phyloP scores from a whole-genome alignment of 2,329 filamentous ascomycete species.

The Colletotrichum orbiculare region DNA sequence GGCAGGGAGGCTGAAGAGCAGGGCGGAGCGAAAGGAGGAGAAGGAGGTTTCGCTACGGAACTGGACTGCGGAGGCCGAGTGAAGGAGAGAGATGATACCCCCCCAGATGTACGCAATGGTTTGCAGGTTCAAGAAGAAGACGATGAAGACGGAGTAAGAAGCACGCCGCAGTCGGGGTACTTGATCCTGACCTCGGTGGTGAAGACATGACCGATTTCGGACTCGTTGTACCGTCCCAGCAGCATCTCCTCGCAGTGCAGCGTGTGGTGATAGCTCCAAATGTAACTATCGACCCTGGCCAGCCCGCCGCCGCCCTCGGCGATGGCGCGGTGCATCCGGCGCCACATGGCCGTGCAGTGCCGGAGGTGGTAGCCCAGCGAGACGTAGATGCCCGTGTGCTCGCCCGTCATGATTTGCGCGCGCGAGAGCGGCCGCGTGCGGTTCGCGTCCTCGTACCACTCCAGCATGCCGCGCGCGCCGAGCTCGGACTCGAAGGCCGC shows the following conservation, averaged over 20 bases:
- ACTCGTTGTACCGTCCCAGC: constrained; percentile 6
- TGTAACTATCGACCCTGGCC: constrained; percentile 25
- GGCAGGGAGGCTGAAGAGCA: constrained; percentile 25
- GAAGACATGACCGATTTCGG: background rate
- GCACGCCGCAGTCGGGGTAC: constrained; percentile 32
- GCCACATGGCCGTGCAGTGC: constrained; percentile 34
- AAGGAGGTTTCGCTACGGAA: constrained; percentile 30
- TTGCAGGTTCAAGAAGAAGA: background rate
- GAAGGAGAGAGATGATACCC: background rate
- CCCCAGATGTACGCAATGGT: background rate
- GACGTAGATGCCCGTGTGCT: constrained; percentile 20
- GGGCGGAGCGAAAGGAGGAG: constrained; percentile 31
- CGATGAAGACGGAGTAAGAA: background rate
- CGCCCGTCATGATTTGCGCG: constrained; percentile 22
- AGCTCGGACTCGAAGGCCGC: constrained; percentile 20
- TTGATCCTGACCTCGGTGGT: constrained; percentile 33
- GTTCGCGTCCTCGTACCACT: constrained; percentile 22
- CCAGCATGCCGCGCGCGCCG: background rate
- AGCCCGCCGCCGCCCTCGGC: constrained; percentile 24
- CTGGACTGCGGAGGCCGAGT: constrained; percentile 5
- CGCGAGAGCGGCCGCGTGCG: constrained; percentile 5
- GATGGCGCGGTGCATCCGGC: constrained; percentile 31
- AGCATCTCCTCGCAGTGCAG: constrained; percentile 32
- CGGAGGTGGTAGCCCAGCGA: constrained; percentile 26
- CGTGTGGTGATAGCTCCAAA: constrained; percentile 34